phyloP scores from a whole-genome alignment of 1,284 basidiomycete species.

The Marasmius sp. region DNA sequence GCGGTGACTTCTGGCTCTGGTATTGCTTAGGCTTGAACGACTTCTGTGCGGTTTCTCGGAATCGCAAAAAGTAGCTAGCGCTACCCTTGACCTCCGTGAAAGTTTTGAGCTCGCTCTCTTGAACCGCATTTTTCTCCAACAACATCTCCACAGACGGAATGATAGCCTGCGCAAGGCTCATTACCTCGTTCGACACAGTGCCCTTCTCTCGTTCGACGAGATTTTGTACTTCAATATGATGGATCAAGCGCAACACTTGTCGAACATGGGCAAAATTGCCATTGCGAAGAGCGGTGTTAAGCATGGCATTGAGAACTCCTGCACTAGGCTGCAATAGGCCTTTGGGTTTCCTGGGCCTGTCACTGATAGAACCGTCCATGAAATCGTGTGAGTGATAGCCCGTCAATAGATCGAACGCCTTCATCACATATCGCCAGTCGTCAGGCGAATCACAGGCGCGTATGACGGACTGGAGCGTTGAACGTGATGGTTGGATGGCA shows the following conservation, averaged over 20 bases:
- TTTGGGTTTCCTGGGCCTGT: slow-evolving; percentile 33
- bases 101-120: slow-evolving; percentile 19
- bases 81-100: slow-evolving; percentile 23
- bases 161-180: slow-evolving; percentile 37
- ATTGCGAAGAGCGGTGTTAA: slow-evolving; percentile 52
- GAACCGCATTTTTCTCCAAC: slow-evolving; percentile 14
- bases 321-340: slow-evolving; percentile 42
- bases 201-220: slow-evolving; percentile 19
- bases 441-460: slow-evolving; percentile 54
- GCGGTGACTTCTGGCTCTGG: neutral
- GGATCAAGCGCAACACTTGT: slow-evolving; percentile 58
- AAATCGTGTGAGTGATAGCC: slow-evolving; percentile 57
- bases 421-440: slow-evolving; percentile 60
- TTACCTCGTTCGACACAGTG: slow-evolving; percentile 20
- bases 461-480: slow-evolving; percentile 59
- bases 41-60: neutral
- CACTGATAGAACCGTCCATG: slow-evolving; percentile 40
- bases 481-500: slow-evolving; percentile 45
- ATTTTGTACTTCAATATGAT: slow-evolving; percentile 38
- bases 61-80: slow-evolving; percentile 11
- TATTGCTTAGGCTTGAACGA: neutral
- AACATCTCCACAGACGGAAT: slow-evolving; percentile 32
- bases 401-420: slow-evolving; percentile 66
- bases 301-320: slow-evolving; percentile 50
- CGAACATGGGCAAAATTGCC: slow-evolving; percentile 47